Evolutionary conservation across 2,329 filamentous ascomycete genomes (phyloP), one percentile per base, ranked within the genome.

Genomic region (Penicillium sp.): DNA sequence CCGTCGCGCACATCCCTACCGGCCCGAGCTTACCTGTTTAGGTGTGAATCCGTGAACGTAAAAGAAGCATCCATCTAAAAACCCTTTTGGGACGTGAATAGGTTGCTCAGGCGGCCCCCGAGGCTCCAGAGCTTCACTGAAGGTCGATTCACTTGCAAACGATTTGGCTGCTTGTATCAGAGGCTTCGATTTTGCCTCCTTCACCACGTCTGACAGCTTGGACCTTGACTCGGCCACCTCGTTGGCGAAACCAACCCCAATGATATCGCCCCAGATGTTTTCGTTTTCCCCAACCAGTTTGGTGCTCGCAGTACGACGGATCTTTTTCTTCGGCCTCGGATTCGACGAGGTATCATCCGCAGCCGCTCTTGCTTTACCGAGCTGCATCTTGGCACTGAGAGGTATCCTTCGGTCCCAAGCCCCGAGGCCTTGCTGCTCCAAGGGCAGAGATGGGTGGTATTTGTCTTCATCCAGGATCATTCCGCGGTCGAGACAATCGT

Each of bases 391-490:
- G 8, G 48, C 51, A 37, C 52, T 36, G 7, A 58, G 28, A 6
- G 60, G 54, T 13, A 58, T 72, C 40, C 72, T 74, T 56, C 74
- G 79, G 59, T 82, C 78, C 85, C 86, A 93, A 5, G 90, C 89
- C 9, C 84, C 88, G 29, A 77, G 73, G 0, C 91, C 93, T 62
- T 90, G 85, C 61, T 90, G 76, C 55, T 85, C 81, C 5, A 64
- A 55, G 0, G 88, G 82, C 13, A 91, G 66, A 26, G 80, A 73
- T 2, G 89, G 90, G 63, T 94, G 84, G 67, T 94, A 98, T 50
- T 81, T 82, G n/a, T 75, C 70, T 66, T 97, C 93, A 47, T 96
- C 88, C 18, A 98, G 73, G 18, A 90, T 86, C 89, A 98, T 93
- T 48, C 90, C 89, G 53, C 93, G 80, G 55, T 86, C 80, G 50